Base-by-base conservation (phyloP, 257 asterid genomes). In the Galeopsis tetrahit region DNA sequence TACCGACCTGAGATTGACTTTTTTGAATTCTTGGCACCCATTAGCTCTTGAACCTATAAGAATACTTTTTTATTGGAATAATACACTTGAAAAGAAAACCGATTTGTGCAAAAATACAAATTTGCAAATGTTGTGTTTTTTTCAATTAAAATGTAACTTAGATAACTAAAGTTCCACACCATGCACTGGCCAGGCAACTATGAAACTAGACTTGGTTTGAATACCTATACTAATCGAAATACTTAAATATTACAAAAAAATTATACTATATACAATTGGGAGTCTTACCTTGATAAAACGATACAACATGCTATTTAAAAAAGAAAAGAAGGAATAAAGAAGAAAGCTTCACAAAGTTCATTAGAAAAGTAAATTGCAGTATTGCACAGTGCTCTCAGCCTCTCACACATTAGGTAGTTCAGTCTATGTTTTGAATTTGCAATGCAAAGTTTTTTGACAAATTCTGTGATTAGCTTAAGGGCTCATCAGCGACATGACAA, bases 21-120 rank as follows among this genome's bases (percentile, higher is more conserved):
- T 79, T 91, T 94, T 31, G 99, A 91, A 84, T 63, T 83, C 84
- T 88, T 94, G 69, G 77, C 89, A 39, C 99, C 99, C 99, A 94
- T 94, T 62, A 82, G 56, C 75, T 78, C 80, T 68, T 57, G 58
- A 77, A 63, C 68, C 71, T 73, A 62, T 71, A 56, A 73, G 49
- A 14, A 42, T 66, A 61, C 32, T 10, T 7, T 52, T 63, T 14
- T 65, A 38, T 21, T 69, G 62, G 56, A 11, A 73, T 3, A 10
- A 70, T 31, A 63, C 28, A 36, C 46, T 48, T 35, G 17, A 70
- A 70, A 21, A 42, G 10, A 48, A 40, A 40, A 32, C n/a, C 43
- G 17, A 58, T 7, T 69, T 39, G 49, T 44, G 55, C 66, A 43
- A 43, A 70, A 62, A 62, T 21, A 61, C 55, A 78, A 55, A 40